These are phyloP conservation scores for Phytophthora idaei DNA, from an alignment of 352 stramenopile genomes.

Conservation along the genomic window DNA sequence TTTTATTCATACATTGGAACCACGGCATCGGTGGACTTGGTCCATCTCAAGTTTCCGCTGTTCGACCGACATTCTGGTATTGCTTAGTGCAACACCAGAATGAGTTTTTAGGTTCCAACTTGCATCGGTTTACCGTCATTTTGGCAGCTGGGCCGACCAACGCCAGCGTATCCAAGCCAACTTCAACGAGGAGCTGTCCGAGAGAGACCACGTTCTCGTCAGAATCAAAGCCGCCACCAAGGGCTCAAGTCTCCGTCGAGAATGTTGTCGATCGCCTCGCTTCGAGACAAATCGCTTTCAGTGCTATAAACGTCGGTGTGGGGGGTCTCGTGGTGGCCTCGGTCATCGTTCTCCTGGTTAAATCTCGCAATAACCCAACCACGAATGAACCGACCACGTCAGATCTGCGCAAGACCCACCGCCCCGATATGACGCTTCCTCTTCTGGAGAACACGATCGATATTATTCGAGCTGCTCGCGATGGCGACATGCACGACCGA, in stretches of 20 bases:
- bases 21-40: no score
- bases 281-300: constrained; percentile 6
- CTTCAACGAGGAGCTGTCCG: constrained; percentile 5
- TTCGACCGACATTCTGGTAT: constrained; percentile 4
- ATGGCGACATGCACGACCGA: constrained; percentile 39
- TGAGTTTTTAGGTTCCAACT: not conserved
- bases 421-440: constrained; percentile 33
- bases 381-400: constrained; percentile 8
- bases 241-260: not conserved
- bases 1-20: no score
- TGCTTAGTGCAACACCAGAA: constrained; percentile 9
- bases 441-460: constrained; percentile 46
- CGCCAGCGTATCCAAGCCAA: not conserved
- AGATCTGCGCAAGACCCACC: constrained; percentile 10
- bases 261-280: constrained; percentile 5
- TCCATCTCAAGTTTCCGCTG: not conserved
- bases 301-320: not conserved
- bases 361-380: not conserved
- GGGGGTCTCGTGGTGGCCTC: constrained; percentile 1
- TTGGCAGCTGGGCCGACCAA: constrained; percentile 4
- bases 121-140: not conserved
- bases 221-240: constrained; percentile 2
- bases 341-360: not conserved
- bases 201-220: not conserved
- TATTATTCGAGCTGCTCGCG: constrained; percentile 20